Evolutionary conservation across 2,329 filamentous ascomycete genomes (phyloP).

Genomic region (Teratosphaeria epicoccoides): DNA sequence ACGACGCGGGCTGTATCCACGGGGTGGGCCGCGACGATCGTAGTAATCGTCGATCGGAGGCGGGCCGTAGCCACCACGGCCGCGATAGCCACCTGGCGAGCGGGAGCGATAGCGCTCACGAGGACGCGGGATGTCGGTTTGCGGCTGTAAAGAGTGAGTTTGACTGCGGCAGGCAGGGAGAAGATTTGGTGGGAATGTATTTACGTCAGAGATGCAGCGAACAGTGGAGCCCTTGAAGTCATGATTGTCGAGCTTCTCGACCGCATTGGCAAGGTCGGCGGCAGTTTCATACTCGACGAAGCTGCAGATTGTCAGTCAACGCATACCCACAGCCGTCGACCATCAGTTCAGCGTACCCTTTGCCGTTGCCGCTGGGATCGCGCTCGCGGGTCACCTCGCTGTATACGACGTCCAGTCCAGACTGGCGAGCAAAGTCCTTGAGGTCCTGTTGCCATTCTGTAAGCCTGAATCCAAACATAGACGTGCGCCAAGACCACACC

Average conservation of each 20-base stretch:
- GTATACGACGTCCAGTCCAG: conserved; percentile 94
- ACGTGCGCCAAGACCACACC: neutral
- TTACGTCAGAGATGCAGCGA: conserved; percentile 76
- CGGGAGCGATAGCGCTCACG: conserved; percentile 62
- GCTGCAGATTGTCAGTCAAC: conserved; percentile 38
- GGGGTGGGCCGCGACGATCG: conserved; percentile 67
- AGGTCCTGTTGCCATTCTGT: conserved; percentile 63
- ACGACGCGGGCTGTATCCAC: conserved; percentile 75
- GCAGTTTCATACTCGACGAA: conserved; percentile 97
- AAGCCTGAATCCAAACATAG: neutral
- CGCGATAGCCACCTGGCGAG: conserved; percentile 47
- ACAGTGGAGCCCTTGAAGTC: conserved; percentile 89
- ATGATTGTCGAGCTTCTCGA: conserved; percentile 85
- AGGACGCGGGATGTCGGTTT: conserved; percentile 55
- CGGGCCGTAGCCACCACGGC: conserved; percentile 41
- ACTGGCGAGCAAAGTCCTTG: conserved; percentile 97
- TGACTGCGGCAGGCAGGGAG: neutral
- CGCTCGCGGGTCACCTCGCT: conserved; percentile 89
- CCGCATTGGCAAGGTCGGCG: conserved; percentile 76
- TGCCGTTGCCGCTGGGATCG: conserved; percentile 50
- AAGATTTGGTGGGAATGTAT: conserved; percentile 1
- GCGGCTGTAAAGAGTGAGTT: conserved; percentile 45
- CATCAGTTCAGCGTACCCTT: conserved; percentile 56
- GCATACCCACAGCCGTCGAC: neutral
- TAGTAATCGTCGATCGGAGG: conserved; percentile 63